Evolutionary conservation across 345 rosid genomes (phyloP), one percentile per base, ranked within the genome.

Genomic region (Salix exigua): DNA sequence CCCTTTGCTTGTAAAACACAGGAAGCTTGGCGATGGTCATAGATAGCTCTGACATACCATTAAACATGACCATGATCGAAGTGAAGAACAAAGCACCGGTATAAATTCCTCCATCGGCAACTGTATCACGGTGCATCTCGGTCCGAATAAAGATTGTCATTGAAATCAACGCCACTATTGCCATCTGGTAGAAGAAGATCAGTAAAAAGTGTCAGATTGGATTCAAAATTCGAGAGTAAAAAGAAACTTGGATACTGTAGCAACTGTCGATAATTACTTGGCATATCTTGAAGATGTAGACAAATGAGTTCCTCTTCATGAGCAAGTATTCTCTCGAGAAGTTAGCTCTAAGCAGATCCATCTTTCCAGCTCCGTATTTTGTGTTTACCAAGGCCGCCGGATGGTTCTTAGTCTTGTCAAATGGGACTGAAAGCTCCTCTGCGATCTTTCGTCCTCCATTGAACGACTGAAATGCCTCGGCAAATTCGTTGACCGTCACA

Each of bases 1-100:
- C 94, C 75, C 96, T 84, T 84, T 92, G 96, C 82, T 92, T 94
- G 89, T 87, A 94, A 73, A 94, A 92, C 68, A 92, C 90, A 16
- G 97, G 93, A 83, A 94, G 98, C 81, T 87, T 94, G 40, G 82
- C 85, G 51, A 94, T 86, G 64, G 96, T 88, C 91, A 94, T 86
- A 53, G 94, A 86, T 40, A 94, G 69, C 84, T 94, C 97, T 0
- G 95, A 58, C 88, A 85, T 80, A 44, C 98, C 92, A 65, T 86
- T 89, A 68, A 92, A 91, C 95, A 87, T 87, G 73, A 89, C 51
- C 74, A 74, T 81, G 76, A 73, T 60, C 25, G 88, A 73, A 40
- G 85, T 7, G 73, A 88, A 91, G 88, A 92, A 92, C 79, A 87
- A 77, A 73, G 95, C 91, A 21, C 98, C 97, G 1, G 71, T 38